Evolutionary conservation across 1,139 yeast genomes (phyloP).

Genomic region (Blastobotrys persicus): DNA sequence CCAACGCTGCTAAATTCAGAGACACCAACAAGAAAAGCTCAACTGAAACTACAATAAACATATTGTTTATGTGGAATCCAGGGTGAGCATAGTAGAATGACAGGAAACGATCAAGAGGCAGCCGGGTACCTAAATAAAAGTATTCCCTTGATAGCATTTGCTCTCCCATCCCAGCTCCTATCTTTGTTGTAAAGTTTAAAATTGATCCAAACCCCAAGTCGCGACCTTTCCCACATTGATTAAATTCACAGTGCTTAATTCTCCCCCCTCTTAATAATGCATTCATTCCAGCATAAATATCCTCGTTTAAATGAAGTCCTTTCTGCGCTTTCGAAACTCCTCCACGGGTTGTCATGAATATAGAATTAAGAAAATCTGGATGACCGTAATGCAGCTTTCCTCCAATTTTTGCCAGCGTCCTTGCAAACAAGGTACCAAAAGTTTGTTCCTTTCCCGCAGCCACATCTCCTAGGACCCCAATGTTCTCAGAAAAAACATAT

Average conservation of each 20-base stretch:
- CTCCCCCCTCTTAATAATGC: conserved; percentile 98
- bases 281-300: conserved; percentile 99
- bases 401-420: conserved; percentile 97
- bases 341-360: conserved; percentile 96
- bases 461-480: conserved; percentile 98
- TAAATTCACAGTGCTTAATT: conserved; percentile 98
- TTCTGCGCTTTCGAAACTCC: conserved; percentile 99
- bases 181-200: conserved; percentile 96
- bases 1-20: conserved; percentile 86
- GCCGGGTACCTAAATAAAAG: conserved; percentile 94
- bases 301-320: conserved; percentile 97
- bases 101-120: conserved; percentile 94
- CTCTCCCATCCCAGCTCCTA: conserved; percentile 99
- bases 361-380: conserved; percentile 96
- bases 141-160: conserved; percentile 98
- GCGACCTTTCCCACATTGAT: conserved; percentile 99
- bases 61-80: conserved; percentile 97
- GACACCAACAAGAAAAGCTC: conserved; percentile 90
- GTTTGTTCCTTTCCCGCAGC: conserved; percentile 99
- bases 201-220: conserved; percentile 99
- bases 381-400: conserved; percentile 99
- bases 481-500: conserved; percentile 96
- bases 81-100: conserved; percentile 98
- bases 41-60: conserved; percentile 91
- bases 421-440: conserved; percentile 95